Evolutionary conservation across 306 rosid species (phyloP).

Genomic region (Prunus armeniaca): DNA sequence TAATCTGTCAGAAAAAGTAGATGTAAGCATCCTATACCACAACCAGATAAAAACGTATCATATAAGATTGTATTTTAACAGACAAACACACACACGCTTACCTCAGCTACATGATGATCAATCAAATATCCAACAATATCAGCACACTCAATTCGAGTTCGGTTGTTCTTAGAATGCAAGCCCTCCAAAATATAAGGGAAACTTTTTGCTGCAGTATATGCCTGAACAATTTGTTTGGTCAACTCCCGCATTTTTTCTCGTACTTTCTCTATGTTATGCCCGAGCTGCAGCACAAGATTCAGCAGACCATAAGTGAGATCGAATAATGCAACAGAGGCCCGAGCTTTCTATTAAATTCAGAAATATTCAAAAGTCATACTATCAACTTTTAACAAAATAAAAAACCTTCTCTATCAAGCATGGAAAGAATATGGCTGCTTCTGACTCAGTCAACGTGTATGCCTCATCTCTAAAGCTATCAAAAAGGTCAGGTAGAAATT

Average conservation of each 20-base stretch:
- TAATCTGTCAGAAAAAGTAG: constrained; percentile 49
- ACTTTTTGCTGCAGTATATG: constrained; percentile 78
- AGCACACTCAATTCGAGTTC: constrained; percentile 90
- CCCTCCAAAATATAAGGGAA: constrained; percentile 96
- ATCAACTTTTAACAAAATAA: not conserved
- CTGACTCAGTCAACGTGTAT: constrained; percentile 77
- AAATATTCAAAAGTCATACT: not conserved
- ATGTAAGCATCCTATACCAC: constrained; percentile 14
- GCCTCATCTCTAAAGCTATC: constrained; percentile 79
- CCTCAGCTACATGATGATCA: constrained; percentile 91
- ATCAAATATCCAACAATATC: constrained; percentile 90
- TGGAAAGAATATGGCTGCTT: constrained; percentile 90
- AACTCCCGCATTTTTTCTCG: constrained; percentile 94
- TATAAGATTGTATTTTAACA: not conserved
- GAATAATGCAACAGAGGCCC: not conserved
- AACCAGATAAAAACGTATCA: not conserved
- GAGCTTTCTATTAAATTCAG: not conserved
- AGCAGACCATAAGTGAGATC: not conserved
- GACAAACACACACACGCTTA: constrained; percentile 23
- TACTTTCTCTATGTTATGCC: constrained; percentile 95
- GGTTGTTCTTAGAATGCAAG: constrained; percentile 93
- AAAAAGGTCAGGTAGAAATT: constrained; percentile 88
- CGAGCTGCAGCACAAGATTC: constrained; percentile 59
- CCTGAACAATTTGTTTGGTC: constrained; percentile 68
- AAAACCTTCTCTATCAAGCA: constrained; percentile 89